Evolutionary conservation across 306 rosid genomes (phyloP).

Genomic region (Vigna hirtella): DNA sequence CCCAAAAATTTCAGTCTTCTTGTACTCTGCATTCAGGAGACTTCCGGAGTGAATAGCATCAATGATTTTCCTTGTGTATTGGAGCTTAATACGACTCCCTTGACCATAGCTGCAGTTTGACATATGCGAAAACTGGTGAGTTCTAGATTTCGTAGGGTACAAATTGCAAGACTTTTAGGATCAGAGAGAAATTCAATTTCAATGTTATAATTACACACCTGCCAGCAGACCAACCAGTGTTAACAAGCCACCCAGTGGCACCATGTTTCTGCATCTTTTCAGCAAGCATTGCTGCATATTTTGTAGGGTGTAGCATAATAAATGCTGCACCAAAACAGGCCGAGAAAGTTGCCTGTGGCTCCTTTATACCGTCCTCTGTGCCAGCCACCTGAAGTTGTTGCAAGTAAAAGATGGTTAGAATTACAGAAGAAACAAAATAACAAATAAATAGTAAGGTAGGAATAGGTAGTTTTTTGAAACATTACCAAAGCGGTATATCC

Average conservation of each 20-base stretch:
- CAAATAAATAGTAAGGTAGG: neutral
- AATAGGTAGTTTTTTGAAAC: conserved; percentile 9
- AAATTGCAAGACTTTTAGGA: neutral
- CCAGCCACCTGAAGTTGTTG: conserved; percentile 73
- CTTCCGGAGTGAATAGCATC: conserved; percentile 86
- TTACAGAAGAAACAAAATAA: neutral
- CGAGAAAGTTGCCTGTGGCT: conserved; percentile 97
- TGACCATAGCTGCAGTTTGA: conserved; percentile 70
- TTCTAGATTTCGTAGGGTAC: neutral
- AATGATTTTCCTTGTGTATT: conserved; percentile 81
- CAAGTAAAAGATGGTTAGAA: neutral
- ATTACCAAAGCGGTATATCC: conserved; percentile 95
- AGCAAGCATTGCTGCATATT: conserved; percentile 89
- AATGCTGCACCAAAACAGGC: conserved; percentile 98
- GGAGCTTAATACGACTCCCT: conserved; percentile 78
- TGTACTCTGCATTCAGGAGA: conserved; percentile 65
- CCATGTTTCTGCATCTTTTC: conserved; percentile 92
- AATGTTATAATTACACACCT: conserved; percentile 52
- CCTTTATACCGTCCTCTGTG: conserved; percentile 90
- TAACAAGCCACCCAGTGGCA: conserved; percentile 95
- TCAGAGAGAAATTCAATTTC: neutral
- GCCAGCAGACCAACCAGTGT: conserved; percentile 96
- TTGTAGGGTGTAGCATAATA: conserved; percentile 92
- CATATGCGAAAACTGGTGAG: neutral
- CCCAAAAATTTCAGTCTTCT: conserved; percentile 76